phyloP scores from a whole-genome alignment of 768 basidiomycete genomes.

The Trametes sanguinea region DNA sequence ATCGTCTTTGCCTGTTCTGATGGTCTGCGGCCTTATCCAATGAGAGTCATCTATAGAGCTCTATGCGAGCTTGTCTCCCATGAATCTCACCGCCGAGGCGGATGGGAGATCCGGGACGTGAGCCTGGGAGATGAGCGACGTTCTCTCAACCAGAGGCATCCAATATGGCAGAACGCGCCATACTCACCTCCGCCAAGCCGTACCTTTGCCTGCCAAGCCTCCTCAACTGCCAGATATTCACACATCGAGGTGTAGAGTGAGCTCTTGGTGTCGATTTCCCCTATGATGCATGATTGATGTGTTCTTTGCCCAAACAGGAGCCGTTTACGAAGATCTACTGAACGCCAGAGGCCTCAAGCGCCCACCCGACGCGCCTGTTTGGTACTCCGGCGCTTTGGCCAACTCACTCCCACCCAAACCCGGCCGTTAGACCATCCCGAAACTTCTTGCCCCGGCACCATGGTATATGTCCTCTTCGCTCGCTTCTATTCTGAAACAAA shows the following conservation, averaged over 20 bases:
- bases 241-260: neutral
- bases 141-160: neutral
- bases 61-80: neutral
- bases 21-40: neutral
- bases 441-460: neutral
- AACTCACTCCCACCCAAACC: neutral
- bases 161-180: neutral
- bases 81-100: neutral
- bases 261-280: neutral
- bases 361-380: neutral
- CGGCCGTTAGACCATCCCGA: conserved; percentile 1
- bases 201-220: neutral
- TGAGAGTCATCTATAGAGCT: neutral
- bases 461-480: neutral
- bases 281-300: neutral
- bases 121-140: neutral
- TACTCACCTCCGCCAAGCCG: neutral
- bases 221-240: neutral
- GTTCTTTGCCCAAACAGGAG: neutral
- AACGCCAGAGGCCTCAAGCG: neutral
- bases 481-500: conserved; percentile 2
- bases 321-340: neutral
- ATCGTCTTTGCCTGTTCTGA: too few relatives aligned
- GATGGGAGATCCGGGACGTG: neutral
- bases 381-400: neutral